A percentile compares a stretch with the other conserved stretches of the same genome.
These are phyloP conservation scores for Lachancea nothofagi DNA, from an alignment of 805 yeast genomes.

Conservation along the genomic window DNA sequence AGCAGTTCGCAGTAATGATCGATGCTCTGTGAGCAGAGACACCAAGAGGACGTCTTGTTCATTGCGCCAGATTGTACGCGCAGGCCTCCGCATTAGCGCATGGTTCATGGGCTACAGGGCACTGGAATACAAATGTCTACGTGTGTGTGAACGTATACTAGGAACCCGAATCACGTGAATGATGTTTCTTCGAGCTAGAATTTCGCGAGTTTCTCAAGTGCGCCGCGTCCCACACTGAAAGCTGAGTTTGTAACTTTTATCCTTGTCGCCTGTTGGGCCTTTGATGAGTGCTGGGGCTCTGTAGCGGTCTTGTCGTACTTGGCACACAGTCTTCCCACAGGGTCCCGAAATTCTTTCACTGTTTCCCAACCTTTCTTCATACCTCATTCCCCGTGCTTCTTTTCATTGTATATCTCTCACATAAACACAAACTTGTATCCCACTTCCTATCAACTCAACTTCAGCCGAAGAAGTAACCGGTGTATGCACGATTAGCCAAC, in stretches of 20 bases:
- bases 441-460: too few species aligned
- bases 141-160: too few species aligned
- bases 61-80: conserved; percentile 7
- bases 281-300: too few species aligned
- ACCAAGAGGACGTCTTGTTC: conserved; percentile 6
- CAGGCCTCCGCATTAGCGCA: conserved; percentile 7
- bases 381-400: conserved; percentile 1
- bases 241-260: too few species aligned
- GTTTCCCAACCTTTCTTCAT: too few species aligned
- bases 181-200: too few species aligned
- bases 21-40: conserved; percentile 5
- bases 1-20: background rate
- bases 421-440: too few species aligned
- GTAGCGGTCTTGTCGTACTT: too few species aligned
- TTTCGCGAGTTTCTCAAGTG: background rate
- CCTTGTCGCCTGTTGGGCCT: too few species aligned
- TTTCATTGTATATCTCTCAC: conserved; percentile 2
- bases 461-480: background rate
- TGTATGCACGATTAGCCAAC: conserved; percentile 2
- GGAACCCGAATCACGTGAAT: background rate
- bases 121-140: background rate
- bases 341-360: too few species aligned
- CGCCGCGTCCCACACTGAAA: background rate
- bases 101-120: conserved; percentile 3
- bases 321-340: too few species aligned